Percentiles rank a stretch among this genome's conserved stretches.
These are phyloP conservation scores for Trichoderma koningii DNA, from an alignment of 2,329 filamentous ascomycete species.

Conservation along the genomic window DNA sequence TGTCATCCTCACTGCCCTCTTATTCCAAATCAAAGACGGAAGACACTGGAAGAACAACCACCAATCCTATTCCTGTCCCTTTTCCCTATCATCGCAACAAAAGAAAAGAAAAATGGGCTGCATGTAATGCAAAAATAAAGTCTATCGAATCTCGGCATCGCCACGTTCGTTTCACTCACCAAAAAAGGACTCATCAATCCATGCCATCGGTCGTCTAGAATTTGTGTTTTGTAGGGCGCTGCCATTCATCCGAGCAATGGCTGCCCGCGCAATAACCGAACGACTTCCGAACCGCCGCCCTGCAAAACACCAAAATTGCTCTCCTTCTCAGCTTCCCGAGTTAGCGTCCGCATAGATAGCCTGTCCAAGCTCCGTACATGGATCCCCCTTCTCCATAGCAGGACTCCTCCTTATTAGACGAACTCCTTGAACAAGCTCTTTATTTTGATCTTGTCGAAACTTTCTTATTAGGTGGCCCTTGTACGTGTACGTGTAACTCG, in stretches of 20 bases:
- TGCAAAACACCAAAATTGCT: background rate
- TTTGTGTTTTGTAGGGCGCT: background rate
- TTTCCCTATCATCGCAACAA: too few relatives aligned
- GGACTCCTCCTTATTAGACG: too few relatives aligned
- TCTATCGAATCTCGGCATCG: conserved; percentile 3
- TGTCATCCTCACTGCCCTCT: background rate
- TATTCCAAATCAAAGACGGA: conserved; percentile 9
- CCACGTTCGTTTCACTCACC: background rate
- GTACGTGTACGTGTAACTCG: too few relatives aligned
- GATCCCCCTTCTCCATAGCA: too few relatives aligned
- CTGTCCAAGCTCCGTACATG: too few relatives aligned
- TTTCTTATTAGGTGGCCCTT: too few relatives aligned
- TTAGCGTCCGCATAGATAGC: too few relatives aligned
- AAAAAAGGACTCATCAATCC: background rate
- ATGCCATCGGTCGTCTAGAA: background rate
- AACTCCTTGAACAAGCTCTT: too few relatives aligned
- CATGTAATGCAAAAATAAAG: background rate
- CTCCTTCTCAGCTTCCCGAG: too few relatives aligned
- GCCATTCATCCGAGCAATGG: conserved; percentile 20
- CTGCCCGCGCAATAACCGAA: conserved; percentile 19
- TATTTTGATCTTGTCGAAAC: too few relatives aligned
- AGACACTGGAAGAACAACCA: background rate
- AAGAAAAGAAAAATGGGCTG: background rate
- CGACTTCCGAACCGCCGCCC: conserved; percentile 22
- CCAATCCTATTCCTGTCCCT: background rate